Conservation (phyloP, 305 asterid genomes). For the Petunia hybrid region DNA sequence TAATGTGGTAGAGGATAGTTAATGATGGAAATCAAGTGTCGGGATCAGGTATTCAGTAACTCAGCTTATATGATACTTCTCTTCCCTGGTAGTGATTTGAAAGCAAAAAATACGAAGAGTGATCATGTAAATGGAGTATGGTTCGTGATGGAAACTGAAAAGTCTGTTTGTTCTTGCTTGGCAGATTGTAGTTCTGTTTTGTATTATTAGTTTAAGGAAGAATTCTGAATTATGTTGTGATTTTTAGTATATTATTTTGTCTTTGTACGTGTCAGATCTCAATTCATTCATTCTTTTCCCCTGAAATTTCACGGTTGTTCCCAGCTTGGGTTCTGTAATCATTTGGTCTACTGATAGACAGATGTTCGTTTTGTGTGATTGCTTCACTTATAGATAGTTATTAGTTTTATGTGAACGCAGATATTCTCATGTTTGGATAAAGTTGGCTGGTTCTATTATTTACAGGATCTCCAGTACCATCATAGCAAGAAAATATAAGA, state of each 20-base stretch:
- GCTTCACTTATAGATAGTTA: background rate
- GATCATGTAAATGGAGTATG: slow-evolving; percentile 7
- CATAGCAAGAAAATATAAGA: background rate
- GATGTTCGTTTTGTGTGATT: background rate
- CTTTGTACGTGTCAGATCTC: background rate
- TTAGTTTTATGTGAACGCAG: background rate
- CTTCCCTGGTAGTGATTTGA: slow-evolving; percentile 11
- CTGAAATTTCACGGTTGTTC: slow-evolving; percentile 16
- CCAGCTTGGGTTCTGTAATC: slow-evolving; percentile 23
- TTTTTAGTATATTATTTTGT: slow-evolving; percentile 5
- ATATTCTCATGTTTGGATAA: background rate
- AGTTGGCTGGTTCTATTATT: background rate
- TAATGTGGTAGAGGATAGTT: slow-evolving; percentile 37
- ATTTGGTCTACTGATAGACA: background rate
- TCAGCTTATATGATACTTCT: background rate
- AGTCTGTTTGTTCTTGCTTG: background rate
- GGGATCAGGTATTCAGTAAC: slow-evolving; percentile 19
- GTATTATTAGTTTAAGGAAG: background rate
- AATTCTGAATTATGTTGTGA: slow-evolving; percentile 10
- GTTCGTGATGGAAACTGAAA: background rate
- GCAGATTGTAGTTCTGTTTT: slow-evolving; percentile 23
- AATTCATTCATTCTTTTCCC: background rate
- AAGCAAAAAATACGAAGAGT: slow-evolving; percentile 4
- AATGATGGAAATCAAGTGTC: background rate
- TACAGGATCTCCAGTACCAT: background rate